phyloP scores from a whole-genome alignment of 2,329 filamentous ascomycete species.

The Fusarium lateritium region DNA sequence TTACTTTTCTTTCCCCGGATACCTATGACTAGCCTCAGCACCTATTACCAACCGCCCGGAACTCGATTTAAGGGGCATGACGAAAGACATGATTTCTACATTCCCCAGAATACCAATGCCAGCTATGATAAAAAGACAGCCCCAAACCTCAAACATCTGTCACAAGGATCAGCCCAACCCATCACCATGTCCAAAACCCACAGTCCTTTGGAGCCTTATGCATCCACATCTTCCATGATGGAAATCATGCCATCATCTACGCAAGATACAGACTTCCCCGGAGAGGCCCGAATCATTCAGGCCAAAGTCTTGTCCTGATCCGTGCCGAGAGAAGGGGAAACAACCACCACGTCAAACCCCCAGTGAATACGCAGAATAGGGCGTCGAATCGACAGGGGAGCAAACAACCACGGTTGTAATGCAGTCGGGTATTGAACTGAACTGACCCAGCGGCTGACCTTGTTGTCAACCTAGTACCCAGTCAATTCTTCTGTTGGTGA shows the following conservation, averaged over 20 bases:
- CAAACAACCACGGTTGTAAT: constrained; percentile 11
- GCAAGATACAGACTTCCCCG: background rate
- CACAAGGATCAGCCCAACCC: constrained; percentile 5
- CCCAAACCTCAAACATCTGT: constrained; percentile 12
- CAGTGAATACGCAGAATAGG: constrained; percentile 17
- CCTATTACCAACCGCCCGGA: constrained; percentile 21
- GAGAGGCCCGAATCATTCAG: constrained; percentile 12
- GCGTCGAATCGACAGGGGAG: constrained; percentile 28
- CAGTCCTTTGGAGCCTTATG: constrained; percentile 2
- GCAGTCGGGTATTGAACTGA: constrained; percentile 12
- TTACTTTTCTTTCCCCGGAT: constrained; percentile 21
- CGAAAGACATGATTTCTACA: background rate
- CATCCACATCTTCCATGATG: background rate
- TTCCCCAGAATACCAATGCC: too few relatives aligned
- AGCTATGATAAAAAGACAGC: constrained; percentile 6
- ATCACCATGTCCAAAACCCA: constrained; percentile 1
- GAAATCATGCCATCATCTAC: constrained; percentile 12
- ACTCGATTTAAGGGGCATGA: background rate
- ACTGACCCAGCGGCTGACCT: constrained; percentile 16
- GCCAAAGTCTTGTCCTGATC: constrained; percentile 8
- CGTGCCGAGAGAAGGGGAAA: constrained; percentile 8
- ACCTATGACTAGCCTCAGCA: constrained; percentile 3
- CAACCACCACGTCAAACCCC: background rate
- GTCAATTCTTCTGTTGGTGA: constrained; percentile 2
- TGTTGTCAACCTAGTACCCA: constrained; percentile 5